Percentiles rank a stretch among this genome's conserved stretches.
These are phyloP conservation scores for Spinellus fusiger DNA, from an alignment of 192 early-diverging fungal genomes.

Conservation along the genomic window DNA sequence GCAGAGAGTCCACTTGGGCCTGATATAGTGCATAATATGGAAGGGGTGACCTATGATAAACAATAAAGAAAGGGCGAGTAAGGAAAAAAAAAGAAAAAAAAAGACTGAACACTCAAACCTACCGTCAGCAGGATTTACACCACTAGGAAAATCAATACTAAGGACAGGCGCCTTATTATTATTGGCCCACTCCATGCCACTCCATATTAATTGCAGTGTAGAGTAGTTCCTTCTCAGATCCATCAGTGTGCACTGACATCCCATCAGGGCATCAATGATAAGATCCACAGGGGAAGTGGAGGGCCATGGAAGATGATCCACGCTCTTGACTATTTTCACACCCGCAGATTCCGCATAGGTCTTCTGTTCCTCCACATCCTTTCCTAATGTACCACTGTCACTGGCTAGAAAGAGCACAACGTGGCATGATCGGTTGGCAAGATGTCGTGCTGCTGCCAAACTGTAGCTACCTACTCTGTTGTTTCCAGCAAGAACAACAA, in stretches of 20 bases:
- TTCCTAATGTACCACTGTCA: constrained; percentile 33
- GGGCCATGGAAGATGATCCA: constrained; percentile 41
- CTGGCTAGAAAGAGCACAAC: constrained; percentile 50
- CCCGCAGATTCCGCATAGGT: constrained; percentile 31
- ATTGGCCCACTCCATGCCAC: constrained; percentile 72
- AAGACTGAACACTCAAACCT: neutral
- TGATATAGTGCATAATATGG: constrained; percentile 48
- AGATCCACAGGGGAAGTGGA: constrained; percentile 54
- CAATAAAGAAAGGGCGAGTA: constrained; percentile 2
- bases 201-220: constrained; percentile 27
- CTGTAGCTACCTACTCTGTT: constrained; percentile 68
- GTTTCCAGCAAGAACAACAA: constrained; percentile 72
- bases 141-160: constrained; percentile 69
- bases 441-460: constrained; percentile 64
- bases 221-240: constrained; percentile 11
- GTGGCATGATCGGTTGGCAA: constrained; percentile 72
- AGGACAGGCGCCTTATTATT: constrained; percentile 61
- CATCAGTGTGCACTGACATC: constrained; percentile 11
- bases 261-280: constrained; percentile 70
- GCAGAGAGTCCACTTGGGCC: constrained; percentile 73
- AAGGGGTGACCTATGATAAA: constrained; percentile 47
- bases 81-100: constrained; percentile 3
- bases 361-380: constrained; percentile 7
- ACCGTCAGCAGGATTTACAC: constrained; percentile 52
- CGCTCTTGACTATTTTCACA: constrained; percentile 24